phyloP scores from a whole-genome alignment of 169 alveolate species.

The Plasmodium fragile region DNA sequence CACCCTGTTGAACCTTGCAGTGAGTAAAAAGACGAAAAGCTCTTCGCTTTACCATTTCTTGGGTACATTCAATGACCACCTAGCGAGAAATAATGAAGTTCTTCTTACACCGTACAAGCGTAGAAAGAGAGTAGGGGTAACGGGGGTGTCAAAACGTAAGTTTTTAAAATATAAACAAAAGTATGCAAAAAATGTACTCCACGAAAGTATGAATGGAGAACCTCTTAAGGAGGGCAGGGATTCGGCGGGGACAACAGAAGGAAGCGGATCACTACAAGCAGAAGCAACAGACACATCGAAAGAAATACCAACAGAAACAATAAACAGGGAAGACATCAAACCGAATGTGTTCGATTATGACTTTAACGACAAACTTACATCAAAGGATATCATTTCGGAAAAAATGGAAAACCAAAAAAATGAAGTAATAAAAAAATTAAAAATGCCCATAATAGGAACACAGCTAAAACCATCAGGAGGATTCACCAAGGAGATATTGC shows the following conservation, averaged over 20 bases:
- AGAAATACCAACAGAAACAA: not conserved
- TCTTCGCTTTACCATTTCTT: conserved; percentile 8
- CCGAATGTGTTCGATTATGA: conserved; percentile 14
- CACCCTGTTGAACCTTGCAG: conserved; percentile 23
- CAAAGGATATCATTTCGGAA: conserved; percentile 34
- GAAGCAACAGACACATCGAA: not conserved
- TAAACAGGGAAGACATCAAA: not conserved
- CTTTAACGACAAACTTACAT: conserved; percentile 15
- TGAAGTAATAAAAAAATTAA: conserved; percentile 50
- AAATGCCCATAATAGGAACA: conserved; percentile 68
- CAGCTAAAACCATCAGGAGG: conserved; percentile 75
- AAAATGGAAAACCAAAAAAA: conserved; percentile 40
- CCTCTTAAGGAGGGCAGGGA: not conserved
- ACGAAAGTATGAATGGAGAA: not conserved
- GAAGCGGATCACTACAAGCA: not conserved
- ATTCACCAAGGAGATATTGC: conserved; percentile 54
- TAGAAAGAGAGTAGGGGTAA: not conserved
- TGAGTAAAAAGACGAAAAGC: conserved; percentile 26
- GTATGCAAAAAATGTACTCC: not conserved
- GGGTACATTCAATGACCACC: conserved; percentile 11
- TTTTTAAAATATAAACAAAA: not conserved
- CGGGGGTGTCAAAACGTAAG: not conserved
- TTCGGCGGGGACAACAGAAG: not conserved
- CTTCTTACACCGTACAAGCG: conserved; percentile 3
- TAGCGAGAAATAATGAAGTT: not conserved